Base-by-base conservation (phyloP, 257 asterid species). In the Forsythia suspensa region DNA sequence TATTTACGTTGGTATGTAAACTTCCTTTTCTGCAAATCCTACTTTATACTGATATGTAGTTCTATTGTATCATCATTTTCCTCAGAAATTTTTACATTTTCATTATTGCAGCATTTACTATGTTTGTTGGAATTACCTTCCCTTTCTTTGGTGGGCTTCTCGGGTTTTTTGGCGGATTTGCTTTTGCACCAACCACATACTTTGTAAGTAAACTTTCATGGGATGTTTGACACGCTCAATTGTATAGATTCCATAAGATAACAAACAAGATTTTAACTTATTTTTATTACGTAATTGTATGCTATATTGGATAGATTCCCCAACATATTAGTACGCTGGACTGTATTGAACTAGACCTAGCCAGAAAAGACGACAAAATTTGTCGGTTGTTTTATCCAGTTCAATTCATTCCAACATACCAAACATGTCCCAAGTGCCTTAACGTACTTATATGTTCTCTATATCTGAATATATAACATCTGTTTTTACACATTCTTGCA, bases 101-200 rank as follows among this genome's bases (percentile, higher is more conserved):
- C 29, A 61, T 16, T 70, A 36, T 81, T 74, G 69, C 86, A 87
- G 90, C 88, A 51, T 82, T 82, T 41, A 84, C 90, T 11, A 87
- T 80, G 88, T 82, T 87, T 61, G 63, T 87, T 36, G 90, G 86
- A 72, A 82, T 87, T 6, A 69, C 81, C 5, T 84, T 87, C 82
- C 90, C 90, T 55, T 87, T 87, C 85, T 87, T 87, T 36, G 77
- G 81, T 13, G 90, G 84, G 39, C 90, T 87, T 69, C 88, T 87
- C 43, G 76, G 73, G 37, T 87, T 84, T 76, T 82, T 84, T 4
- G 90, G 88, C 59, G 90, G 90, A 72, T 84, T 87, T 78, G 86
- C 79, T 11, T 79, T 87, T 16, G 90, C 85, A 4, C 90, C 90
- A 65, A 87, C 90, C 8, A 87, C 90, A 0, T 87, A 84, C 76